Conservation (phyloP, 345 rosid genomes). For the Aurinia saxatilis region DNA sequence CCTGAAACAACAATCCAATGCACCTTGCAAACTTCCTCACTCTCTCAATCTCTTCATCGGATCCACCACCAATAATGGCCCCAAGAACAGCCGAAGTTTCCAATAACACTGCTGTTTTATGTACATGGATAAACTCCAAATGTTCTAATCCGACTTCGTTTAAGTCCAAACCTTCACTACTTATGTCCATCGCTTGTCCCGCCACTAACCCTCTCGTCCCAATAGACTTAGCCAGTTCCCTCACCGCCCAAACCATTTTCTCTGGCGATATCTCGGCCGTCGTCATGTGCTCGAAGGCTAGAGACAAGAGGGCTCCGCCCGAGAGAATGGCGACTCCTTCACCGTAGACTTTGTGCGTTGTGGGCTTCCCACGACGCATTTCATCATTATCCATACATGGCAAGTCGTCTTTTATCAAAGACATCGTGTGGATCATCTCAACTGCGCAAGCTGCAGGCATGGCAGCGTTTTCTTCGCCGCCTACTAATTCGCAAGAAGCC, state of each 20-base stretch:
- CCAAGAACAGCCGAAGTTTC: constrained; percentile 81
- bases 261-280: constrained; percentile 26
- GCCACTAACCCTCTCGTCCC: constrained; percentile 76
- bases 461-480: constrained; percentile 36
- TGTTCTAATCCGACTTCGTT: constrained; percentile 46
- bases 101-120: constrained; percentile 70
- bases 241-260: constrained; percentile 47
- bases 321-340: constrained; percentile 56
- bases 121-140: constrained; percentile 77
- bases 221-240: constrained; percentile 59
- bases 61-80: constrained; percentile 72
- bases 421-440: constrained; percentile 73
- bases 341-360: constrained; percentile 46
- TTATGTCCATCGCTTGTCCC: constrained; percentile 78
- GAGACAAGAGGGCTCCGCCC: constrained; percentile 49
- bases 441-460: constrained; percentile 63
- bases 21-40: constrained; percentile 63
- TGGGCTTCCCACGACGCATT: constrained; percentile 55
- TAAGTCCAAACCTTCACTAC: constrained; percentile 50
- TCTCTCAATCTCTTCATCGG: constrained; percentile 58
- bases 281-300: constrained; percentile 47
- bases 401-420: constrained; percentile 62
- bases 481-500: constrained; percentile 58
- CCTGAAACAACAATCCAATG: constrained; percentile 84
- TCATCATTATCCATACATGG: constrained; percentile 73